phyloP scores from a whole-genome alignment of 2,329 filamentous ascomycete species.

The Colletotrichum sublineola region DNA sequence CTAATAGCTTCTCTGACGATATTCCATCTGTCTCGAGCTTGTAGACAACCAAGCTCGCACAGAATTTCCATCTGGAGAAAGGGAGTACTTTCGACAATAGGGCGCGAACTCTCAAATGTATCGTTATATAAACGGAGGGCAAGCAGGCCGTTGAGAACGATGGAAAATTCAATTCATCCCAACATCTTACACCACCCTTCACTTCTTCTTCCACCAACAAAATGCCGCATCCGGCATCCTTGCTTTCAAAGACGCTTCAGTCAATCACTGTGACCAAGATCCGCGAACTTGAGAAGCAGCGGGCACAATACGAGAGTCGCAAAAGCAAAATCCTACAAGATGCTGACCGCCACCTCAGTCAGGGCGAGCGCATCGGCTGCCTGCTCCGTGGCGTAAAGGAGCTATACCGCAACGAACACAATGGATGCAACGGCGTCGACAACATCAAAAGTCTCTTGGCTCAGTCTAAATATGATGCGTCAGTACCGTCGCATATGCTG shows the following conservation, averaged over 20 bases:
- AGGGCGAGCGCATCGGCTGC: constrained; percentile 49
- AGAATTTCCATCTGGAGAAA: too few species aligned
- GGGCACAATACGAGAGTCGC: constrained; percentile 52
- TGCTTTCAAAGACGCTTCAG: constrained; percentile 56
- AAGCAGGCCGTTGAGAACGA: too few species aligned
- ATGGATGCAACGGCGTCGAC: constrained; percentile 50
- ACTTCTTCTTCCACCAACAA: not conserved
- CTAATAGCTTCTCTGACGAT: not conserved
- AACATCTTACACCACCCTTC: not conserved
- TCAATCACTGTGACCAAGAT: constrained; percentile 61
- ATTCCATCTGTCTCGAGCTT: not conserved
- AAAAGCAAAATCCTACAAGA: constrained; percentile 50
- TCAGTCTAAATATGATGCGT: constrained; percentile 57
- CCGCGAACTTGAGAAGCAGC: constrained; percentile 57
- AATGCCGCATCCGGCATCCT: constrained; percentile 4
- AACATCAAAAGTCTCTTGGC: constrained; percentile 57
- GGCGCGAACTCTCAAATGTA: too few species aligned
- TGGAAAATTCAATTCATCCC: not conserved
- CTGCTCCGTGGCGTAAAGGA: constrained; percentile 42
- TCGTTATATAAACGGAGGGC: not conserved
- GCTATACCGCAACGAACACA: constrained; percentile 46
- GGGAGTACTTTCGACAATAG: not conserved
- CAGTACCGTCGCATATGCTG: constrained; percentile 53
- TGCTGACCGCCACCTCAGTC: constrained; percentile 46
- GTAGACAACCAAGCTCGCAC: too few species aligned